phyloP scores from a whole-genome alignment of 2,329 filamentous ascomycete genomes.

The Pestalotiopsis sp. region DNA sequence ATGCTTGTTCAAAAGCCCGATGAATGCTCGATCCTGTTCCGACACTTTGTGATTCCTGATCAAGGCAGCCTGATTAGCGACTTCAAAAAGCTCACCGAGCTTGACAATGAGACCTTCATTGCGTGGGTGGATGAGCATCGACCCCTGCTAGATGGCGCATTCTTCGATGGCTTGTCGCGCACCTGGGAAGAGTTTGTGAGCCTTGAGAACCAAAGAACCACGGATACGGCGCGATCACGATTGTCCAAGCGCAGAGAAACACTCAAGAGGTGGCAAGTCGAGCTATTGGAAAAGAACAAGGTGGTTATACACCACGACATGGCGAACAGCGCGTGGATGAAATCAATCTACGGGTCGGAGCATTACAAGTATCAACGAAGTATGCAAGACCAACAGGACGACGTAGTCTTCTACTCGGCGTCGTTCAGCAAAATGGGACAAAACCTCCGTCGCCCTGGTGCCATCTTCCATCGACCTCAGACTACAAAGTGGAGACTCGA shows the following conservation, averaged over 20 bases:
- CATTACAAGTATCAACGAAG: constrained; percentile 88
- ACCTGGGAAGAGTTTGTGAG: constrained; percentile 87
- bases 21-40: constrained; percentile 75
- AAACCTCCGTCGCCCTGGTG: constrained; percentile 77
- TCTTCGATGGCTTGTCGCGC: constrained; percentile 79
- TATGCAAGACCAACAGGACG: constrained; percentile 92
- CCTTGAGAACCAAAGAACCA: constrained; percentile 77
- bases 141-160: constrained; percentile 76
- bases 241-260: constrained; percentile 78
- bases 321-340: constrained; percentile 87
- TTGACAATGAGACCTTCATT: constrained; percentile 88
- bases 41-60: constrained; percentile 69
- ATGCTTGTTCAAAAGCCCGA: constrained; percentile 91
- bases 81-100: constrained; percentile 81
- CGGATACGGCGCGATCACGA: constrained; percentile 72
- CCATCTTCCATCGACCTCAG: constrained; percentile 70
- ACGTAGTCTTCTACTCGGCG: constrained; percentile 74
- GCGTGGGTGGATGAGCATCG: constrained; percentile 85
- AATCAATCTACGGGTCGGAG: constrained; percentile 92
- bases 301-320: constrained; percentile 80
- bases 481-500: constrained; percentile 86
- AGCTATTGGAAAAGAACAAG: constrained; percentile 69
- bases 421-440: constrained; percentile 78
- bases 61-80: constrained; percentile 72
- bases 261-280: constrained; percentile 76